These are phyloP conservation scores for Sporothrix curviconia DNA, from an alignment of 2,329 filamentous ascomycete species.

Conservation along the genomic window DNA sequence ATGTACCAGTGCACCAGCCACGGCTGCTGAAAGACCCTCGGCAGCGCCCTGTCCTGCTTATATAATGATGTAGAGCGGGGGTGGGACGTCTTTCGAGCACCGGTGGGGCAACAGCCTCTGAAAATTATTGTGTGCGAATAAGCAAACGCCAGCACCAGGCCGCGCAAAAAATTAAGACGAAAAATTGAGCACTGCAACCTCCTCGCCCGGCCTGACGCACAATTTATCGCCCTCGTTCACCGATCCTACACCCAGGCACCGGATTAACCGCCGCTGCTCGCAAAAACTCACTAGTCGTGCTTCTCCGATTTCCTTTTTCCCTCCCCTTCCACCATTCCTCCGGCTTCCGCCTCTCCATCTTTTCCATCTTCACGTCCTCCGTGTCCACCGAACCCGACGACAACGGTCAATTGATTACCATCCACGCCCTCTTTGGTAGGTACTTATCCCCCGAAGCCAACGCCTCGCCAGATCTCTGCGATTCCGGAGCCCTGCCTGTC, in stretches of 20 bases:
- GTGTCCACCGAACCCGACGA: conserved; percentile 12
- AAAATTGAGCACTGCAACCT: conserved; percentile 11
- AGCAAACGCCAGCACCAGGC: background rate
- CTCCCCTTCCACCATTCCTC: conserved; percentile 9
- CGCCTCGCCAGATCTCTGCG: background rate
- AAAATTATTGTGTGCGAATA: conserved; percentile 17
- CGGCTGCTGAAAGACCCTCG: background rate
- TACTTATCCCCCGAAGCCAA: background rate
- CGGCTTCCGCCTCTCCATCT: conserved; percentile 13
- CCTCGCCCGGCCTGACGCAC: conserved; percentile 3
- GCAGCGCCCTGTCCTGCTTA: background rate
- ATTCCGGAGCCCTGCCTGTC: background rate
- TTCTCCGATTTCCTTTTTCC: conserved; percentile 11
- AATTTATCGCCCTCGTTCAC: conserved; percentile 5
- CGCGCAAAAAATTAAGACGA: conserved; percentile 11
- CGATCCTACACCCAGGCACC: conserved; percentile 6
- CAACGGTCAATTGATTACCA: conserved; percentile 1
- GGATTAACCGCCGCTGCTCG: conserved; percentile 12
- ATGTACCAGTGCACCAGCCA: conserved; percentile 1
- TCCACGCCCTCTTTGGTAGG: conserved; percentile 5
- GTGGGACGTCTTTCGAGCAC: background rate
- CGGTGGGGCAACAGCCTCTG: background rate
- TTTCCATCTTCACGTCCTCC: conserved; percentile 11
- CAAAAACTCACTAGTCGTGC: conserved; percentile 11
- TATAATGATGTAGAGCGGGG: background rate